phyloP scores from a whole-genome alignment of 179 eudicot species.

The Monotropa hypopitys region DNA sequence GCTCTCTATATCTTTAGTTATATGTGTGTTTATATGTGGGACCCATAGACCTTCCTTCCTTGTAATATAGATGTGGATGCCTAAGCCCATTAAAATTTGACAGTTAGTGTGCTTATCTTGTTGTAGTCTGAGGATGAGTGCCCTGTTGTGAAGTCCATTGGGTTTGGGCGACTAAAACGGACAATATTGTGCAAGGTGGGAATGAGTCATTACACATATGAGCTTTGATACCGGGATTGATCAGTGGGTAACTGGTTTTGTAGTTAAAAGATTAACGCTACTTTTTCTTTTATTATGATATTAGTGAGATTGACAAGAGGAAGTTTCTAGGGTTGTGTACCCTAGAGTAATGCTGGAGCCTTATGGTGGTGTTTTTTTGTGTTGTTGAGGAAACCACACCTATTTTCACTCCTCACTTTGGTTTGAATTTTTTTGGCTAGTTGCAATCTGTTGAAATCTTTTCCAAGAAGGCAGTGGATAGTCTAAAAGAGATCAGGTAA shows the following conservation, averaged over 20 bases:
- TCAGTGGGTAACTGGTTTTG: neutral
- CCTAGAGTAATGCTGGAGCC: neutral
- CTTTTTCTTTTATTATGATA: neutral
- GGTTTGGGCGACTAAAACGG: neutral
- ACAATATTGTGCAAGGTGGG: too few relatives aligned
- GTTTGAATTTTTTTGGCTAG: conserved; percentile 17
- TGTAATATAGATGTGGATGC: too few relatives aligned
- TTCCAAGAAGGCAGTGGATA: conserved; percentile 64
- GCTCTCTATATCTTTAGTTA: too few relatives aligned
- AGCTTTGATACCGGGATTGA: neutral
- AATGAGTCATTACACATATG: too few relatives aligned
- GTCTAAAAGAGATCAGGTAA: conserved; percentile 43
- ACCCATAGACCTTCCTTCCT: too few relatives aligned
- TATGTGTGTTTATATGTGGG: too few relatives aligned
- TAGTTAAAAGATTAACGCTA: neutral
- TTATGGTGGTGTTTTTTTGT: neutral
- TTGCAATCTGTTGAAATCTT: conserved; percentile 54
- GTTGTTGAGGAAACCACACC: neutral
- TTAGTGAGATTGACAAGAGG: neutral
- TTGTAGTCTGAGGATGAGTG: too few relatives aligned
- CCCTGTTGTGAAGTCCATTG: too few relatives aligned
- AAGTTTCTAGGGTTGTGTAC: neutral
- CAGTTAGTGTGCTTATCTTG: too few relatives aligned
- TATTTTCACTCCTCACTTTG: conserved; percentile 6
- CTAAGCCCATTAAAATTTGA: too few relatives aligned